phyloP scores from a whole-genome alignment of 495 filamentous ascomycete genomes.

The Aspergillus sclerotioniger region DNA sequence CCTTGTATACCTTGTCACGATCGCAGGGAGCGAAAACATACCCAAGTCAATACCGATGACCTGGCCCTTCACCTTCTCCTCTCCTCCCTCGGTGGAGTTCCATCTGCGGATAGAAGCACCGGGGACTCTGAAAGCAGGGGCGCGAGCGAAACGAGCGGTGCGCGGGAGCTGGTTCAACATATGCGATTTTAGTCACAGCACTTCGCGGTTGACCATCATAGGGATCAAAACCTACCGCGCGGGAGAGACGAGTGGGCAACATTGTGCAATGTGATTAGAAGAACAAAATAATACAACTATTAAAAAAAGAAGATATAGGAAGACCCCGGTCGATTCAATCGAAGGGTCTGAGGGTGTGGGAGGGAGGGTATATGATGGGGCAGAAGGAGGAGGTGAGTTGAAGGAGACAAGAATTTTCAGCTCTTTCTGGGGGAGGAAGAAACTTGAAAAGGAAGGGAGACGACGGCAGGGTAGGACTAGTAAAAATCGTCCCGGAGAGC shows the following conservation, averaged over 20 bases:
- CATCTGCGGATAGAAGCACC: slow-evolving; percentile 64
- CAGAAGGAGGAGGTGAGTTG: slow-evolving; percentile 30
- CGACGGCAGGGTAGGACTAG: slow-evolving; percentile 37
- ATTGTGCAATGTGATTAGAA: slow-evolving; percentile 43
- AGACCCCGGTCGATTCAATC: slow-evolving; percentile 43
- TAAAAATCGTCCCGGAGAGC: slow-evolving; percentile 51
- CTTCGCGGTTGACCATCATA: slow-evolving; percentile 18
- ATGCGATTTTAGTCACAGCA: slow-evolving; percentile 21
- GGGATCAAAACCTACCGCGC: slow-evolving; percentile 64
- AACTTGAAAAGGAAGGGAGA: slow-evolving; percentile 26
- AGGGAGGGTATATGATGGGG: slow-evolving; percentile 30
- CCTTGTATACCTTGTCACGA: slow-evolving; percentile 10
- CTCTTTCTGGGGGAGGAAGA: slow-evolving; percentile 18
- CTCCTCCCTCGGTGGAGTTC: slow-evolving; percentile 79
- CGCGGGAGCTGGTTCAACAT: slow-evolving; percentile 40
- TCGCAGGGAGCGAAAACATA: slow-evolving; percentile 48
- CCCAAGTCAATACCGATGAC: slow-evolving; percentile 99
- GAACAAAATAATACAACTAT: slow-evolving; percentile 38
- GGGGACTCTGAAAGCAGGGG: slow-evolving; percentile 55
- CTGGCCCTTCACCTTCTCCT: slow-evolving; percentile 87
- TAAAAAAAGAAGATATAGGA: slow-evolving; percentile 27
- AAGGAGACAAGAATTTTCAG: slow-evolving; percentile 26
- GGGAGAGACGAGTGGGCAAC: slow-evolving; percentile 55
- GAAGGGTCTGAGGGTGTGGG: slow-evolving; percentile 31
- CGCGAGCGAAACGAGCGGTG: slow-evolving; percentile 45